A percentile compares a stretch with the other conserved stretches of the same genome.
Conservation (phyloP, 2,329 filamentous ascomycete species). For the Fusarium vanettenii region DNA sequence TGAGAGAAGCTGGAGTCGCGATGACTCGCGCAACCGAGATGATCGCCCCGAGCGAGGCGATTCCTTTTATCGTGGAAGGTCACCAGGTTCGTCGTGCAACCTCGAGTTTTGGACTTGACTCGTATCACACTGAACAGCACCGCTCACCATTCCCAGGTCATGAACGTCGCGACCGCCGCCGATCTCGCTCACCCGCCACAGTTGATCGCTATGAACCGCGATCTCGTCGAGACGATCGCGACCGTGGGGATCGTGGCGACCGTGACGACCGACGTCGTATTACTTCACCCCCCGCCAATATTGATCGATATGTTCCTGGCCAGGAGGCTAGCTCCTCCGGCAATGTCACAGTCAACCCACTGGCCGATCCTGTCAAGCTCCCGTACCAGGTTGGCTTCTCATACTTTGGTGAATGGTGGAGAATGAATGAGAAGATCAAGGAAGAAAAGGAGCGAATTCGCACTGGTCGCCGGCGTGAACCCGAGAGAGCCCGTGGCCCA, state of each 20-base stretch:
- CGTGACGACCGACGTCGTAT: constrained; percentile 73
- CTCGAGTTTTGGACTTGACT: not conserved
- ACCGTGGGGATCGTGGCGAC: constrained; percentile 50
- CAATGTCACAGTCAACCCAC: constrained; percentile 67
- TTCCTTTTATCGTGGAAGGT: constrained; percentile 73
- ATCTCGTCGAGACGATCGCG: constrained; percentile 74
- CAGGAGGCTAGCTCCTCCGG: constrained; percentile 65
- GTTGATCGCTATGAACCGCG: constrained; percentile 84
- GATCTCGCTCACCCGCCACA: constrained; percentile 76
- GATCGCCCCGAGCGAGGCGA: constrained; percentile 62
- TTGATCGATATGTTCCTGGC: constrained; percentile 87
- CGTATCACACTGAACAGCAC: not conserved
- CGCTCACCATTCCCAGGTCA: constrained; percentile 54
- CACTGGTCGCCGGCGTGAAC: constrained; percentile 75
- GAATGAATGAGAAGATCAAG: constrained; percentile 83
- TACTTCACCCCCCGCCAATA: constrained; percentile 74
- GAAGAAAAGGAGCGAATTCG: constrained; percentile 80
- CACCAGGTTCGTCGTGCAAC: constrained; percentile 70
- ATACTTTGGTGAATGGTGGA: constrained; percentile 89
- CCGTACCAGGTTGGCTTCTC: constrained; percentile 87
- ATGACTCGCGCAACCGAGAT: constrained; percentile 63
- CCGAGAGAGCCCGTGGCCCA: constrained; percentile 71
- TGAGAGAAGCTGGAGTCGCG: constrained; percentile 65
- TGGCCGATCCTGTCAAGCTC: constrained; percentile 77
- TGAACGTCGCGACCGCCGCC: constrained; percentile 70